Conservation (phyloP, 768 basidiomycete genomes). For the Termitomyces sp. region DNA sequence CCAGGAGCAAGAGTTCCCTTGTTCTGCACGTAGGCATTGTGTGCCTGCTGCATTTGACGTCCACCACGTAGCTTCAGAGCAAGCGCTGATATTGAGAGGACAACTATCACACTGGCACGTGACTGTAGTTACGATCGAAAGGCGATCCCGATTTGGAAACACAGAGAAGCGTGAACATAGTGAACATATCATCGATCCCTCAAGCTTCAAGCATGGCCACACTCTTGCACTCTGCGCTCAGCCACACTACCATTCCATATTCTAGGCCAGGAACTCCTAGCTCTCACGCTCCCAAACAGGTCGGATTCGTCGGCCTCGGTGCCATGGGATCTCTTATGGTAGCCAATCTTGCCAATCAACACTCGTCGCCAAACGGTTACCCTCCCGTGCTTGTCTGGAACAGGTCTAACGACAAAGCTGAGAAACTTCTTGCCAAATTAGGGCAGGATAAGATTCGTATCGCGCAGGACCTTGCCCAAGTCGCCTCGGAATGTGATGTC, state of each 20-base stretch:
- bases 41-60: slow-evolving; percentile 45
- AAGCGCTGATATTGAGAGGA: too few relatives aligned
- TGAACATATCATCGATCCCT: background rate
- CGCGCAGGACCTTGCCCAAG: slow-evolving; percentile 52
- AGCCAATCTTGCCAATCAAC: slow-evolving; percentile 66
- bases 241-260: slow-evolving; percentile 33
- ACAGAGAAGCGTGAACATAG: too few relatives aligned
- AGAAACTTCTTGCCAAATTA: slow-evolving; percentile 53
- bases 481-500: slow-evolving; percentile 68
- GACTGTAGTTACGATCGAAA: slow-evolving; percentile 1
- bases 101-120: slow-evolving; percentile 9
- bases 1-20: slow-evolving; percentile 77
- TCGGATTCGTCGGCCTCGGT: slow-evolving; percentile 51
- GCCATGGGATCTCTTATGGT: slow-evolving; percentile 79
- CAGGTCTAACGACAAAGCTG: slow-evolving; percentile 59
- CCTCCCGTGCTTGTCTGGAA: slow-evolving; percentile 74
- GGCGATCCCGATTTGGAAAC: slow-evolving; percentile 5
- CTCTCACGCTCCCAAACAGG: slow-evolving; percentile 25
- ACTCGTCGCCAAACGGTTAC: slow-evolving; percentile 28
- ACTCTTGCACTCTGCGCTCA: slow-evolving; percentile 19
- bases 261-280: slow-evolving; percentile 59
- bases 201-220: slow-evolving; percentile 17
- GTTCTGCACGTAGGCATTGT: slow-evolving; percentile 47
- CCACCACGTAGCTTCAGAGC: slow-evolving; percentile 8
- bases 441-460: slow-evolving; percentile 52